Evolutionary conservation across 192 early-diverging fungal species (phyloP).

Genomic region (Podochytrium sp.): DNA sequence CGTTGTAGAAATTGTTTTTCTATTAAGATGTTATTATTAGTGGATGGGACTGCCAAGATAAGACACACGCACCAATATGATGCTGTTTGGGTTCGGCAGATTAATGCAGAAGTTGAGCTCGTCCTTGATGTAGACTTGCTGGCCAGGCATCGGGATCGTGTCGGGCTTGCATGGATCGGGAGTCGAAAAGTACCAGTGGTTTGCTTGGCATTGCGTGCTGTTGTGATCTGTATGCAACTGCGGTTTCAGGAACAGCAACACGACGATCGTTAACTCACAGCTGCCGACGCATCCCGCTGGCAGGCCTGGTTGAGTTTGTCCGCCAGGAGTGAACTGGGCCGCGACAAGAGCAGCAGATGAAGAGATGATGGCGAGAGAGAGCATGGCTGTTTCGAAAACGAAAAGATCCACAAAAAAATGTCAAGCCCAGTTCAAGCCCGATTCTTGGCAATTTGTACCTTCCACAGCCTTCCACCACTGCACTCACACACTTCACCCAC

Average conservation of each 20-base stretch:
- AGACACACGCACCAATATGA: slow-evolving; percentile 3
- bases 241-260: neutral
- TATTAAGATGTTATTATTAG: neutral
- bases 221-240: neutral
- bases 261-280: neutral
- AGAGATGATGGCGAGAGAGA: neutral
- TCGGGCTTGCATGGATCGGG: slow-evolving; percentile 3
- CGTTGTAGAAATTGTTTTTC: slow-evolving; percentile 1
- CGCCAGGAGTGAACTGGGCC: neutral
- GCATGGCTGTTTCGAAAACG: no score
- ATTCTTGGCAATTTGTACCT: no score
- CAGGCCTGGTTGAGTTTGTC: slow-evolving; percentile 1
- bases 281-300: slow-evolving; percentile 18
- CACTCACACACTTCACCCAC: no score
- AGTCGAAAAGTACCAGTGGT: neutral
- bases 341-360: neutral
- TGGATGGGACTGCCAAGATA: neutral
- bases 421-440: no score
- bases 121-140: slow-evolving; percentile 13
- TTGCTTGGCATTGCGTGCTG: neutral
- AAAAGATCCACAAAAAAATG: no score
- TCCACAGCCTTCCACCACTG: no score
- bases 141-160: neutral
- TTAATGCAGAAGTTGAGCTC: slow-evolving; percentile 38
- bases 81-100: slow-evolving; percentile 29